A percentile compares a stretch with the other conserved stretches of the same genome.
phyloP scores from a whole-genome alignment of 2,329 filamentous ascomycete genomes.

The Lasiodiplodia theobromae region DNA sequence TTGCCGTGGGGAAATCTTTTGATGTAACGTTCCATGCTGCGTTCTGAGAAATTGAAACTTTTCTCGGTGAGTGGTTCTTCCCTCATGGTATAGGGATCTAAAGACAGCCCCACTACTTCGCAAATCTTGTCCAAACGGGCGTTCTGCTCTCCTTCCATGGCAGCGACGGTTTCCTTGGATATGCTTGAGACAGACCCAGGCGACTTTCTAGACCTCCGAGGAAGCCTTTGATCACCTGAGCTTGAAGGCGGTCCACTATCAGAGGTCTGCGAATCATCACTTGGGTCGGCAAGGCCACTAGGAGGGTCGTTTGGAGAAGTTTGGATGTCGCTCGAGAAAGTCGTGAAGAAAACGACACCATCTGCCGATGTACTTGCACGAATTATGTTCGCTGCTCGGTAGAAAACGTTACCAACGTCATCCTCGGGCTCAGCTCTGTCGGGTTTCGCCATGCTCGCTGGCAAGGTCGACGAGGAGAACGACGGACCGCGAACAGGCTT shows the following conservation, averaged over 20 bases:
- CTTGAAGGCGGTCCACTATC: slow-evolving; percentile 36
- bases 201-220: slow-evolving; percentile 8
- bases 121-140: slow-evolving; percentile 19
- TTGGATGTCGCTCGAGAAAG: slow-evolving; percentile 37
- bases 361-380: slow-evolving; percentile 43
- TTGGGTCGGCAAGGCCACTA: slow-evolving; percentile 40
- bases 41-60: slow-evolving; percentile 43
- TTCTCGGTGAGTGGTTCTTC: slow-evolving; percentile 36
- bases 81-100: slow-evolving; percentile 29
- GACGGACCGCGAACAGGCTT: slow-evolving; percentile 7
- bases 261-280: slow-evolving; percentile 42
- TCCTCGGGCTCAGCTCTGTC: slow-evolving; percentile 33
- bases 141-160: slow-evolving; percentile 15
- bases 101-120: slow-evolving; percentile 27
- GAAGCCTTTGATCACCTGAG: slow-evolving; percentile 6
- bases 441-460: slow-evolving; percentile 34
- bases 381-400: slow-evolving; percentile 42
- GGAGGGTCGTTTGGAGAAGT: slow-evolving; percentile 34
- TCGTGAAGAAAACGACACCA: slow-evolving; percentile 43
- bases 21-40: slow-evolving; percentile 45
- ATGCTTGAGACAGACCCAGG: slow-evolving; percentile 34
- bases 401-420: slow-evolving; percentile 35
- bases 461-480: slow-evolving; percentile 20
- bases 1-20: slow-evolving; percentile 43
- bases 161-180: slow-evolving; percentile 3